Evolutionary conservation across 148 eudicot genomes (phyloP), one percentile per base, ranked within the genome.

Genomic region (Rheum nobile): DNA sequence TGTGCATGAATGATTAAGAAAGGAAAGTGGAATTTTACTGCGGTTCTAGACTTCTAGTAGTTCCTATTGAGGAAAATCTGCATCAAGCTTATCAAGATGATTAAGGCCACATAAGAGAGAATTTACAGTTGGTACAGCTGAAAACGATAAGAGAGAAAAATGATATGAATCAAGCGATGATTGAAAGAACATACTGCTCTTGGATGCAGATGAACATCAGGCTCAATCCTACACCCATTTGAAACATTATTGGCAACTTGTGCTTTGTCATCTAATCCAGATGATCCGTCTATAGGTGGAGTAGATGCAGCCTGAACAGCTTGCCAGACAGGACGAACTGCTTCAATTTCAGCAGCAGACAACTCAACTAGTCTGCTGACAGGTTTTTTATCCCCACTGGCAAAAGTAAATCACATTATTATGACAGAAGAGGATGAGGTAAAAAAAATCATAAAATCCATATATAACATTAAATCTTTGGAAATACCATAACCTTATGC

Each of bases 301-400:
- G 89, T 76, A 48, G 97, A 85, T 31, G 86, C 86, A 68, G 97
- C 85, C 82, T 95, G 93, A 28, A 83, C 96, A 78, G 92, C 95
- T 87, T 95, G 96, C 98, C 97, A 91, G 74, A 95, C 97, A 59
- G 93, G 88, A 81, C 81, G 84, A 69, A 93, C 97, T 72, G 90
- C 97, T 82, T 91, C 96, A 39, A 93, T 93, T 83, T 91, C 98
- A 77, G 96, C 98, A 54, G 96, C 83, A 77, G 96, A 91, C 70
- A 89, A 88, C 82, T 88, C 89, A 22, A 85, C 93, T 71, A 91
- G 91, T 80, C 83, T 94, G 74, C 88, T 91, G 83, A 86, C 77
- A 7, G 91, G 85, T 61, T 85, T 85, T 74, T 79, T 84, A 72
- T 82, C 89, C 78, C 75, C 79, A 75, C 96, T 90, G 86, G 75